Base-by-base conservation (phyloP, 129 eudicot genomes). In the Glebionis coronaria region DNA sequence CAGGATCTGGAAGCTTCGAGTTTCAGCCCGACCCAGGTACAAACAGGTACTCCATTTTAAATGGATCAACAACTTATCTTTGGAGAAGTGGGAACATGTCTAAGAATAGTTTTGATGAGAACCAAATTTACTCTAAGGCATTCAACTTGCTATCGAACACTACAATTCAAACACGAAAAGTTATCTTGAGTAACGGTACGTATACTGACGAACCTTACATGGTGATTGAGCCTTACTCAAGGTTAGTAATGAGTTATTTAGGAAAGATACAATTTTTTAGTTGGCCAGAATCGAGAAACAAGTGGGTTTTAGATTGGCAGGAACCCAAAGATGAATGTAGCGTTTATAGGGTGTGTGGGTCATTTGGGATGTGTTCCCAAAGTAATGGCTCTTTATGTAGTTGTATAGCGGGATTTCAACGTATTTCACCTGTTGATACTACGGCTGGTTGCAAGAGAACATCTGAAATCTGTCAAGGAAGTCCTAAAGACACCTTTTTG, bases 391-490 rank as follows among this genome's bases (percentile, higher is more conserved):
- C 53, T 9, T 8, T 15, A 10, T 83, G 88, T 53, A 47, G 66
- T 4, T 83, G 88, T 45, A 60, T 83, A 66, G 73, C 57, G 0
- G 88, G 78, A 4, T 83, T 67, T 29, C 44, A 69, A 47, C 75
- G 65, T 54, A 40, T 0, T 29, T 16, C 45, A n/a, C 57, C 27
- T 5, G 68, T 18, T 53, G 65, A 67, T 38, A 9, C 9, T 45
- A 21, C 21, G 6, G 60, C 44, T 40, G 83, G 77, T 35, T 82
- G 87, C 73, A 40, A 5, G 38, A 70, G 75, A 58, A 59, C 3
- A 19, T 40, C 74, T 9, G 50, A 16, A 9, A 28, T 63, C n/a
- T 69, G 66, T 44, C 38, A 23, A 6, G 4, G 27, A 49, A 55
- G 49, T 25, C 28, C 3, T 23, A 42, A 40, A 0, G 64, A 69